phyloP scores from a whole-genome alignment of 2,329 filamentous ascomycete species.

The Pyrenophora tritici-repentis region DNA sequence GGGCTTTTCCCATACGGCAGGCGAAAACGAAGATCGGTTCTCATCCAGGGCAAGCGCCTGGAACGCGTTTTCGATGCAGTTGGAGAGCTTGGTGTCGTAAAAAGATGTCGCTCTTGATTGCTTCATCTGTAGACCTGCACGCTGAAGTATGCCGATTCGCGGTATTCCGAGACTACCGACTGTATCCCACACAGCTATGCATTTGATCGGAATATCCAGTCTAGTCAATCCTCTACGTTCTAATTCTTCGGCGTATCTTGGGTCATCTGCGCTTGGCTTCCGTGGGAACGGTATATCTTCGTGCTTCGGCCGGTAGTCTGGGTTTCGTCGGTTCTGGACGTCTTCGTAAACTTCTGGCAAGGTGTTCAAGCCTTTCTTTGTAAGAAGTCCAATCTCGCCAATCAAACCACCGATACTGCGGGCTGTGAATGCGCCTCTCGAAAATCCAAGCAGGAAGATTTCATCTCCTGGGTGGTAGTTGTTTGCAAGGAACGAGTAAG shows the following conservation, averaged over 20 bases:
- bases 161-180: conserved; percentile 55
- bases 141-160: conserved; percentile 49
- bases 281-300: conserved; percentile 54
- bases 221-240: conserved; percentile 41
- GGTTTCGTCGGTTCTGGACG: conserved; percentile 51
- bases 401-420: conserved; percentile 51
- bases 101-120: conserved; percentile 50
- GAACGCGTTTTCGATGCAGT: conserved; percentile 59
- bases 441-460: conserved; percentile 56
- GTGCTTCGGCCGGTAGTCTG: conserved; percentile 51
- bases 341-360: conserved; percentile 55
- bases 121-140: conserved; percentile 41
- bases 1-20: conserved; percentile 59
- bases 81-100: conserved; percentile 53
- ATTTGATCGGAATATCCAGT: conserved; percentile 48
- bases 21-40: conserved; percentile 55
- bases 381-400: conserved; percentile 54
- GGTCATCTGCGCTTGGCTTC: conserved; percentile 52
- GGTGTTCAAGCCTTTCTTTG: conserved; percentile 52
- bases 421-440: conserved; percentile 54
- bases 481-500: conserved; percentile 57
- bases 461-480: conserved; percentile 59
- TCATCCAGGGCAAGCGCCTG: conserved; percentile 62
- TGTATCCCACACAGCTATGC: conserved; percentile 57
- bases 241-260: conserved; percentile 51